A percentile compares a stretch with the other conserved stretches of the same genome.
phyloP scores from a whole-genome alignment of 768 basidiomycete genomes.

The Leccinum barrowsii region DNA sequence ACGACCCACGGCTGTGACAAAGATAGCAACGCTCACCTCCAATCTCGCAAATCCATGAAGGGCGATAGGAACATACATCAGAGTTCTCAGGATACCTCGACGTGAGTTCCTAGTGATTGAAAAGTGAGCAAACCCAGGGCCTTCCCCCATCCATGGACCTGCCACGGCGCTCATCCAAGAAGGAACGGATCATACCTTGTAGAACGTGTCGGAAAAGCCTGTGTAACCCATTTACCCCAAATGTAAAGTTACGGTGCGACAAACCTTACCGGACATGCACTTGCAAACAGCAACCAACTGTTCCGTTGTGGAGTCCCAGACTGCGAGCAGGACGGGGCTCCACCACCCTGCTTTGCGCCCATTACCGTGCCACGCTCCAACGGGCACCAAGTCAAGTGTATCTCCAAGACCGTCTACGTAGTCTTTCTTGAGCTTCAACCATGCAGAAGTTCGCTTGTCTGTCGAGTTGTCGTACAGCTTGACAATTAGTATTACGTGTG shows the following conservation, averaged over 20 bases:
- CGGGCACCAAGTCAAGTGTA: constrained; percentile 65
- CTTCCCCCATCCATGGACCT: not conserved
- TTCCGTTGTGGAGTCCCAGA: constrained; percentile 63
- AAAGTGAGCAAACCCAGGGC: constrained; percentile 6
- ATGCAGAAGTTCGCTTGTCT: constrained; percentile 82
- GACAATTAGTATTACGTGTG: not conserved
- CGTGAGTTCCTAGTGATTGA: constrained; percentile 48
- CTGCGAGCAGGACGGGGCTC: constrained; percentile 81
- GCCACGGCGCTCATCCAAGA: not conserved
- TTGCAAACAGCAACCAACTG: constrained; percentile 79
- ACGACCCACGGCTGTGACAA: not conserved
- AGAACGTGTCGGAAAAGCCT: constrained; percentile 85
- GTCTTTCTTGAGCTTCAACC: constrained; percentile 93
- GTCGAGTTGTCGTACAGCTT: constrained; percentile 7
- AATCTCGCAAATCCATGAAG: constrained; percentile 58
- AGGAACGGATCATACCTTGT: constrained; percentile 46
- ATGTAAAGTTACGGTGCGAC: not conserved
- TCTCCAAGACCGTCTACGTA: constrained; percentile 82
- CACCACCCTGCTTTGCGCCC: constrained; percentile 91
- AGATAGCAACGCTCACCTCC: constrained; percentile 46
- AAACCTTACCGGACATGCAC: constrained; percentile 73
- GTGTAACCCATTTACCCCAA: constrained; percentile 8
- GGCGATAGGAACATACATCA: constrained; percentile 48
- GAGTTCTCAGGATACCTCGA: constrained; percentile 60
- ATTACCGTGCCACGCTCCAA: constrained; percentile 87